phyloP scores from a whole-genome alignment of 2,329 filamentous ascomycete species.

The Cladosporium sp. region DNA sequence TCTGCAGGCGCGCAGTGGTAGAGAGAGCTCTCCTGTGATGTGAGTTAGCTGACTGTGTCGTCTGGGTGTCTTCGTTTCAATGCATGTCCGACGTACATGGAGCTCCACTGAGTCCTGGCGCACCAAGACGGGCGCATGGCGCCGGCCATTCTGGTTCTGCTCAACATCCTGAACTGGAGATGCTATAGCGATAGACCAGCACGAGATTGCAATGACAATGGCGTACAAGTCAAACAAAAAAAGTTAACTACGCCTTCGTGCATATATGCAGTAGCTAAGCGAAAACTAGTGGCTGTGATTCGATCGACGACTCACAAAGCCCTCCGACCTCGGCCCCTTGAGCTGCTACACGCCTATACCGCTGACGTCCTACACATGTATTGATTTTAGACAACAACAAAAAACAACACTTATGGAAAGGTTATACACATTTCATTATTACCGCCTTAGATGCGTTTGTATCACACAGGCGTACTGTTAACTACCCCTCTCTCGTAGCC shows the following conservation, averaged over 20 bases:
- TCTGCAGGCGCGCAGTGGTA: slow-evolving; percentile 17
- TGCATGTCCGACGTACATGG: slow-evolving; percentile 15
- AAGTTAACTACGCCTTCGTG: slow-evolving; percentile 9
- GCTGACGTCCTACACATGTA: too few relatives aligned
- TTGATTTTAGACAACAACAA: too few relatives aligned
- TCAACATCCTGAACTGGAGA: slow-evolving; percentile 9
- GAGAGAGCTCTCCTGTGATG: slow-evolving; percentile 19
- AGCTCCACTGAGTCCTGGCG: slow-evolving; percentile 20
- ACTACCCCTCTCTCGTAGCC: too few relatives aligned
- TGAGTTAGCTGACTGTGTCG: slow-evolving; percentile 5
- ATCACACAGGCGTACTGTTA: too few relatives aligned
- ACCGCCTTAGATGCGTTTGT: too few relatives aligned
- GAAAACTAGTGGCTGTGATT: slow-evolving; percentile 7
- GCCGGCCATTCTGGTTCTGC: slow-evolving; percentile 12
- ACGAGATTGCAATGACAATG: slow-evolving; percentile 8
- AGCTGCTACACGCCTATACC: too few relatives aligned
- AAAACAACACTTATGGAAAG: too few relatives aligned
- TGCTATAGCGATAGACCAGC: slow-evolving; percentile 1
- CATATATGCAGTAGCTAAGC: slow-evolving; percentile 12
- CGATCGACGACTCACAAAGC: background rate
- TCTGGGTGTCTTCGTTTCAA: background rate
- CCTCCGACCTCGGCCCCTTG: slow-evolving; percentile 4
- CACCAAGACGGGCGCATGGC: slow-evolving; percentile 21
- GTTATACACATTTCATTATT: too few relatives aligned
- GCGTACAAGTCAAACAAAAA: slow-evolving; percentile 2